Evolutionary conservation across 139 green algal genomes (phyloP).

Genomic region (Eudorina sp.): DNA sequence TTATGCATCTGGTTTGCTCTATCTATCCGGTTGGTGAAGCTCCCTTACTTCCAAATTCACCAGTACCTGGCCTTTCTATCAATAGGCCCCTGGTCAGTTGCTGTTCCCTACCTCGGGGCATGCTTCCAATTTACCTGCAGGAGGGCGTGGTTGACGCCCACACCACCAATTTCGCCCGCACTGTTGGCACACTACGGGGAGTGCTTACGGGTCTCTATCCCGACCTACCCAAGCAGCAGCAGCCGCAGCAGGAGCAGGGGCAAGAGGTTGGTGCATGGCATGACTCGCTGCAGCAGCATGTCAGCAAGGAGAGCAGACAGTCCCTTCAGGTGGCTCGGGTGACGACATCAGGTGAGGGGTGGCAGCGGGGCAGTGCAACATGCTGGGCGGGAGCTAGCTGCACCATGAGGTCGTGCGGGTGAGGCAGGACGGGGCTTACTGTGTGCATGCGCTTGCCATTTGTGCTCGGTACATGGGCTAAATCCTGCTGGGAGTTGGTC

Average conservation of each 20-base stretch:
- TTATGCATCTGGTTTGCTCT: too few relatives aligned
- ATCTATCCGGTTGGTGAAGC: too few relatives aligned
- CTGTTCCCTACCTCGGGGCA: too few relatives aligned
- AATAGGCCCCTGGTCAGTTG: too few relatives aligned
- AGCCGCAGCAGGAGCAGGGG: constrained; percentile 4
- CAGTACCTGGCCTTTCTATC: too few relatives aligned
- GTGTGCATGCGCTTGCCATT: too few relatives aligned
- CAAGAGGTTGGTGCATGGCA: not conserved
- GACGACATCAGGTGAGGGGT: constrained; percentile 2
- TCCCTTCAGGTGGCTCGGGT: not conserved
- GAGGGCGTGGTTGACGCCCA: constrained; percentile 41
- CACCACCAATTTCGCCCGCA: constrained; percentile 80
- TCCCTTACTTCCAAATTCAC: too few relatives aligned
- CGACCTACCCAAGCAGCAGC: constrained; percentile 19
- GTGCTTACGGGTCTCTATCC: constrained; percentile 82
- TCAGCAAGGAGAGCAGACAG: not conserved
- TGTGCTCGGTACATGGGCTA: too few relatives aligned
- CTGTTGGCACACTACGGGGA: constrained; percentile 73
- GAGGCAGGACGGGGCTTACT: too few relatives aligned
- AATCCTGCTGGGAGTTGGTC: too few relatives aligned
- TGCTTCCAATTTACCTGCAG: too few relatives aligned
- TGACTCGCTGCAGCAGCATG: not conserved
- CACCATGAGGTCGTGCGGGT: too few relatives aligned
- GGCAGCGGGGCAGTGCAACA: not conserved
- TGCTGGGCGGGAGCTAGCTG: not conserved